phyloP scores from a whole-genome alignment of 805 yeast genomes.

The Danielia reshetovae region DNA sequence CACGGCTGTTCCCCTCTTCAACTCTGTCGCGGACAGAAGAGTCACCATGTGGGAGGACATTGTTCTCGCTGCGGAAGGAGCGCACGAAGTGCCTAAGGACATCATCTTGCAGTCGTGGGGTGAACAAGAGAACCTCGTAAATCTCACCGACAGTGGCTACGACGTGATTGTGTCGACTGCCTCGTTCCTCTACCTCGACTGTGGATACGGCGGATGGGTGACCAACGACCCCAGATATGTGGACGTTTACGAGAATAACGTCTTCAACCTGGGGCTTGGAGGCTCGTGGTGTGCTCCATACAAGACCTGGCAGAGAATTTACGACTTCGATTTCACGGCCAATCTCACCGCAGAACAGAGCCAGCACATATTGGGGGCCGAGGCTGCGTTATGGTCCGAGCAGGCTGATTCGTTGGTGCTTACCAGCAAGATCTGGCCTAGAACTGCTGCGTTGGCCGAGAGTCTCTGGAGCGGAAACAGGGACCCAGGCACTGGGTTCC shows the following conservation, averaged over 20 bases:
- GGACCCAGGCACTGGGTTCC: slow-evolving; percentile 22
- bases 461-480: slow-evolving; percentile 39
- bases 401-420: slow-evolving; percentile 30
- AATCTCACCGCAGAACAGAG: slow-evolving; percentile 27
- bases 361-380: slow-evolving; percentile 34
- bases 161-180: slow-evolving; percentile 36
- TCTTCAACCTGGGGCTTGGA: slow-evolving; percentile 27
- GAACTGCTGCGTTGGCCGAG: slow-evolving; percentile 41
- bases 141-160: slow-evolving; percentile 30
- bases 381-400: slow-evolving; percentile 39
- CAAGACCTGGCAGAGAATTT: slow-evolving; percentile 42
- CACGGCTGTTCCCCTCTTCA: slow-evolving; percentile 30
- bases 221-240: slow-evolving; percentile 33
- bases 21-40: slow-evolving; percentile 17
- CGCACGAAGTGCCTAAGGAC: slow-evolving; percentile 25
- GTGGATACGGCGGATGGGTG: slow-evolving; percentile 37
- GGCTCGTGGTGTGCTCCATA: slow-evolving; percentile 43
- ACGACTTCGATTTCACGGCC: slow-evolving; percentile 30
- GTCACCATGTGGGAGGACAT: slow-evolving; percentile 43
- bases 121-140: slow-evolving; percentile 17
- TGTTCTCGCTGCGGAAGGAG: slow-evolving; percentile 19
- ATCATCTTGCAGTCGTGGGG: slow-evolving; percentile 36
- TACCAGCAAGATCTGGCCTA: slow-evolving; percentile 34
- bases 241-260: slow-evolving; percentile 18
- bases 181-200: slow-evolving; percentile 35